These are phyloP conservation scores for Daldinia grandis DNA, from an alignment of 495 filamentous ascomycete genomes.

Conservation along the genomic window DNA sequence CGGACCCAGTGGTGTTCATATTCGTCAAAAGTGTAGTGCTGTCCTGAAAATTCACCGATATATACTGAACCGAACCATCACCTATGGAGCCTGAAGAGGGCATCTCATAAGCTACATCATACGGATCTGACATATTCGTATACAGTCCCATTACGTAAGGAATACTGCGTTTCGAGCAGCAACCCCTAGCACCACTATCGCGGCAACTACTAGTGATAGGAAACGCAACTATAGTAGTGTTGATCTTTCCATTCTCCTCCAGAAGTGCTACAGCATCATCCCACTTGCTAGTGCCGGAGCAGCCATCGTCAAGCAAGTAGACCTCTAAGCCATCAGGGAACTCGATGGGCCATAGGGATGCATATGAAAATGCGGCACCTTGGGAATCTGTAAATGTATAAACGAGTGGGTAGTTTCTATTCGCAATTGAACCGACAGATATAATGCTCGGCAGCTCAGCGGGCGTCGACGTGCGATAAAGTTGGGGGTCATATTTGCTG, in stretches of 20 bases:
- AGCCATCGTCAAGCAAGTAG: slow-evolving; percentile 28
- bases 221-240: slow-evolving; percentile 41
- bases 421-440: slow-evolving; percentile 31
- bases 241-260: slow-evolving; percentile 24
- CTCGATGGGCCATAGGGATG: slow-evolving; percentile 40
- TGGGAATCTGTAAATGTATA: slow-evolving; percentile 38
- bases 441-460: slow-evolving; percentile 23
- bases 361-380: slow-evolving; percentile 34
- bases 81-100: slow-evolving; percentile 27
- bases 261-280: slow-evolving; percentile 16
- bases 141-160: slow-evolving; percentile 35
- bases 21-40: slow-evolving; percentile 8
- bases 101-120: slow-evolving; percentile 29
- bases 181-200: slow-evolving; percentile 23
- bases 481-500: slow-evolving; percentile 28
- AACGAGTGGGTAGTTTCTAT: slow-evolving; percentile 24
- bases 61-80: slow-evolving; percentile 28
- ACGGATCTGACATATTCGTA: slow-evolving; percentile 21
- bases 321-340: slow-evolving; percentile 22
- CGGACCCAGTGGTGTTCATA: slow-evolving; percentile 19
- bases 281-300: slow-evolving; percentile 27
- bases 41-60: slow-evolving; percentile 16
- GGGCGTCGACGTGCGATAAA: slow-evolving; percentile 30
- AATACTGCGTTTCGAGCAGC: slow-evolving; percentile 17
- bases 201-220: slow-evolving; percentile 23